phyloP scores from a whole-genome alignment of 495 filamentous ascomycete species.

The Aspergillus egyptiacus region DNA sequence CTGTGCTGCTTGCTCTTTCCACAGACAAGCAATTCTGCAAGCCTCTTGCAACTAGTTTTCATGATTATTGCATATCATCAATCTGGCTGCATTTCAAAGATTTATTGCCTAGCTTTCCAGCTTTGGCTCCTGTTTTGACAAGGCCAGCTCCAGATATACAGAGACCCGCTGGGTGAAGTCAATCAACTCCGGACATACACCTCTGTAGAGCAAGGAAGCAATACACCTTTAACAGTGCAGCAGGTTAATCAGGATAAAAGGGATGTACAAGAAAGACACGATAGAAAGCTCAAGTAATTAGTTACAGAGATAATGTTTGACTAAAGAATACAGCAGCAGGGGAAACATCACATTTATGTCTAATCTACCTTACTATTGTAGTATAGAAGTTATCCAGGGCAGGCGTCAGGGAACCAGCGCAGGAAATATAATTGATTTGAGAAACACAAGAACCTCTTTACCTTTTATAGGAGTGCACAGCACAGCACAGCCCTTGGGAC shows the following conservation, averaged over 20 bases:
- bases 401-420: no score
- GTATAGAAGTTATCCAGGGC: no score
- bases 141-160: not conserved
- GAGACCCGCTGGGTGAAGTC: not conserved
- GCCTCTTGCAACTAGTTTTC: not conserved
- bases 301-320: not conserved
- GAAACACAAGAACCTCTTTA: no score
- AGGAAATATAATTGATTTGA: no score
- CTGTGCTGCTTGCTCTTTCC: not conserved
- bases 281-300: not conserved
- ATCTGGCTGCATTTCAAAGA: not conserved
- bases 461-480: no score
- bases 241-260: not conserved
- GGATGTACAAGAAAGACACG: slow-evolving; percentile 1
- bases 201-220: not conserved
- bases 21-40: not conserved
- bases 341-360: no score
- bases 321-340: no score
- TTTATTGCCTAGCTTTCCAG: not conserved
- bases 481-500: no score
- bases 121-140: not conserved
- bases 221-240: slow-evolving; percentile 1
- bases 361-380: no score
- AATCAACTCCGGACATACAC: not conserved
- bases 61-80: not conserved